phyloP scores from a whole-genome alignment of 1,284 basidiomycete genomes.

The Singerocomus rubriflavus region DNA sequence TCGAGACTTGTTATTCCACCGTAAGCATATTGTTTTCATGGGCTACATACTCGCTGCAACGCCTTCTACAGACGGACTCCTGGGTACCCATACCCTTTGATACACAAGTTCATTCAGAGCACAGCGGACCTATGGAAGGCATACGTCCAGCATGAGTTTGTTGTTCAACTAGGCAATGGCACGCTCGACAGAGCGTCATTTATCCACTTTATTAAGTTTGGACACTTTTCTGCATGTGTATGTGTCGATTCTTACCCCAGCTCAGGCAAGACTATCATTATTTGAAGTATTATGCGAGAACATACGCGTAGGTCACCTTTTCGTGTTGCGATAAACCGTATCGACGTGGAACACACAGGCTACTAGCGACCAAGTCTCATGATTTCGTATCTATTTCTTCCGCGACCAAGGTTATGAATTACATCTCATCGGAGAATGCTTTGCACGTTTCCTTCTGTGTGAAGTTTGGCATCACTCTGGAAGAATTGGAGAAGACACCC shows the following conservation, averaged over 20 bases:
- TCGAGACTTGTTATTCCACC: constrained; percentile 48
- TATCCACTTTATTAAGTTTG: constrained; percentile 82
- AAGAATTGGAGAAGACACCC: constrained; percentile 57
- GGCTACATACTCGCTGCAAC: neutral
- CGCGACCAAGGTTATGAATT: constrained; percentile 64
- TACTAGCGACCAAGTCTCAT: constrained; percentile 77
- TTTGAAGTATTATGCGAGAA: constrained; percentile 75
- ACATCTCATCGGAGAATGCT: constrained; percentile 67
- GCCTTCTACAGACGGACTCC: constrained; percentile 48
- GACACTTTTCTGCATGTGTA: neutral
- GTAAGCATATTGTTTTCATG: constrained; percentile 40
- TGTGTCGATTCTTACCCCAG: neutral
- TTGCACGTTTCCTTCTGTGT: constrained; percentile 75
- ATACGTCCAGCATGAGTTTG: constrained; percentile 85
- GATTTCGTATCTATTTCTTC: constrained; percentile 63
- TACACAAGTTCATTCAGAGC: constrained; percentile 61
- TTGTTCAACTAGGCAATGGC: constrained; percentile 69
- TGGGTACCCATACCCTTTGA: constrained; percentile 67
- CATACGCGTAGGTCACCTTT: constrained; percentile 52
- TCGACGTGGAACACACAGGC: constrained; percentile 35
- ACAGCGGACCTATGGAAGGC: constrained; percentile 62
- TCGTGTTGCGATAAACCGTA: neutral
- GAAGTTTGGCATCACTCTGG: constrained; percentile 61
- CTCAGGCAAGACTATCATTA: constrained; percentile 75
- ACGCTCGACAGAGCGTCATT: constrained; percentile 67